Evolutionary conservation across 1,284 basidiomycete genomes (phyloP), one percentile per base, ranked within the genome.

Genomic region (Leccinum subrobustum): DNA sequence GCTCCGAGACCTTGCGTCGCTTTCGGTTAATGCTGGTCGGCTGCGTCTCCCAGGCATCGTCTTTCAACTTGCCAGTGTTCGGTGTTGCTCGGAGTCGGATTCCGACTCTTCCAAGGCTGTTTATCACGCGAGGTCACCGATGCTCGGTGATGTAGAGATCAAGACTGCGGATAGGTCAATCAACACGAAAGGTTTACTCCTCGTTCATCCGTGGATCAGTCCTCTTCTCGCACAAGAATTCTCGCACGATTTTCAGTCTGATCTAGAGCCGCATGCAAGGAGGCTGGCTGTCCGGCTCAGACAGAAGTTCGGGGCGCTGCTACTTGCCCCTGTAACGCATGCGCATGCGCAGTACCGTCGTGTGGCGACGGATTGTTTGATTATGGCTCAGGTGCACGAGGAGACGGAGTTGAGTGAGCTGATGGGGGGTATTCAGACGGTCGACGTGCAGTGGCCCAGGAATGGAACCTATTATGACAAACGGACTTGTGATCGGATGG

Each of bases 181-280:
- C 1, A 27, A 23, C 2, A 50, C 47, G 29, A 27, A 50, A 2
- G 39, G 50, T 14, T 9, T 66, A 2, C 33, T 14, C 6, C 57
- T 64, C 9, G 9, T 64, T 6, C 58, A 64, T 47, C 63, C 63
- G 2, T 64, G 65, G 63, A 61, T 65, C 27, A 6, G 29, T 31
- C 29, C 29, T 5, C 8, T 63, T 4, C 31, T 61, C 1, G 57
- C 25, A 9, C 42, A 58, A 11, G 59, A 56, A 25, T 60, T 18
- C 20, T 20, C 12, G 25, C 14, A 64, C 2, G 29, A 25, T 20
- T 6, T 3, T 16, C 8, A 16, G 50, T 16, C 16, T 8, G 25
- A 51, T 51, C 2, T 25, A n/a, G 25, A 25, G 6, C 39, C 18
- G 0, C 47, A n/a, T 3, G 51, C 60, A 0, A 18, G 63, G 5